Evolutionary conservation across 805 yeast species (phyloP).

Genomic region (Sugiyamaella americana): DNA sequence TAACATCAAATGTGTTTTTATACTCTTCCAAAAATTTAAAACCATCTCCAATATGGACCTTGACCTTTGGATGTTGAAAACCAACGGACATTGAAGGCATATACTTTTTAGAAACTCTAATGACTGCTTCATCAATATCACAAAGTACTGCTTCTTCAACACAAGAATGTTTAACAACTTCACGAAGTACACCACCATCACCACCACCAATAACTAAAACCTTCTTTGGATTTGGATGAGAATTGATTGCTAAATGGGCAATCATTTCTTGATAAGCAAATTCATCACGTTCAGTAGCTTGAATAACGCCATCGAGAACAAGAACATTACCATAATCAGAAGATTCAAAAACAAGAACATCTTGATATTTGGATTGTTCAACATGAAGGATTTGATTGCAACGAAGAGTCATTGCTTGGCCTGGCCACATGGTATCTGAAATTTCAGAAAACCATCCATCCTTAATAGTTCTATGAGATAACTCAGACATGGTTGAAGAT

Average conservation of each 20-base stretch:
- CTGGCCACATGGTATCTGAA: slow-evolving; percentile 69
- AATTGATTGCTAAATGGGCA: slow-evolving; percentile 71
- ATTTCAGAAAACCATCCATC: slow-evolving; percentile 82
- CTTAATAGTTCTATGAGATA: slow-evolving; percentile 31
- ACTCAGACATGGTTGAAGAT: slow-evolving; percentile 18
- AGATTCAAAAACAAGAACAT: slow-evolving; percentile 69
- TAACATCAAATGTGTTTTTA: slow-evolving; percentile 61
- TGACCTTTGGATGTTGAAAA: slow-evolving; percentile 58
- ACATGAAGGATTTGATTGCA: slow-evolving; percentile 62
- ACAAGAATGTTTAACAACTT: slow-evolving; percentile 66
- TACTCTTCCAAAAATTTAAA: slow-evolving; percentile 59
- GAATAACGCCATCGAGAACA: slow-evolving; percentile 84
- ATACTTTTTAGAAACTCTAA: slow-evolving; percentile 61
- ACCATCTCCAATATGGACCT: slow-evolving; percentile 72
- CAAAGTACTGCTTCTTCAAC: slow-evolving; percentile 64
- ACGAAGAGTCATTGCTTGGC: slow-evolving; percentile 70
- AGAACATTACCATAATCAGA: slow-evolving; percentile 78
- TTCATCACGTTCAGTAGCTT: slow-evolving; percentile 88
- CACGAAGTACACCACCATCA: slow-evolving; percentile 91
- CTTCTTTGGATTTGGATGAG: slow-evolving; percentile 66
- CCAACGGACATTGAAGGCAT: slow-evolving; percentile 70
- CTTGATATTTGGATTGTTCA: slow-evolving; percentile 68
- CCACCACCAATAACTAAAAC: slow-evolving; percentile 94
- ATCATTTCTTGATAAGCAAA: slow-evolving; percentile 93
- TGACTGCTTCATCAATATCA: slow-evolving; percentile 86